Base-by-base conservation (phyloP, 306 rosid genomes). In the Ammopiptanthus mongolicus region DNA sequence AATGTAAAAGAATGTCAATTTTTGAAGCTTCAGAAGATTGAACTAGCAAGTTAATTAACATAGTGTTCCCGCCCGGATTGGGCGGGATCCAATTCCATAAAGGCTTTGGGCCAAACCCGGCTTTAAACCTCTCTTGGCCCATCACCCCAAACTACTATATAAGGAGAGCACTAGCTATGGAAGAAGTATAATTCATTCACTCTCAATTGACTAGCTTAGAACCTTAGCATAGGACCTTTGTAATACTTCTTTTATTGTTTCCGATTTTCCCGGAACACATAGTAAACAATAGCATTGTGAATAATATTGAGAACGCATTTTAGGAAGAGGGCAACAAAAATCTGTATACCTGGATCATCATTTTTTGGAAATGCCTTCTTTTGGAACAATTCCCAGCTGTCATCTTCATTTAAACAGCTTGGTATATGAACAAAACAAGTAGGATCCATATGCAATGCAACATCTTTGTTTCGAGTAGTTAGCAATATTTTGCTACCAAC, bases 401-500 rank as follows among this genome's bases (percentile, higher is more conserved):
- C 71, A 66, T 50, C 60, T 47, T 39, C 74, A 64, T 69, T 56
- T 8, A 86, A 70, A 75, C 81, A 79, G 23, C 65, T 59, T 34
- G 81, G 88, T 22, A 50, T 22, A 73, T 84, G 86, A 63, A 69
- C 73, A 57, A 81, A 78, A 33, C 88, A 74, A 11, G 17, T 56
- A 14, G 84, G 74, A 65, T 81, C 85, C 39, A 74, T 69, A 53
- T 61, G 47, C 31, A 63, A 48, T 0, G 88, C 83, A n/a, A 85
- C 86, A 0, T 81, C 84, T 34, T 2, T 57, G 15, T 76, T 87
- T 8, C 89, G 66, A 11, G 89, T 76, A 8, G 93, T 85, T 3
- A 89, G 68, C 82, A 89, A 29, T 33, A 89, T 85, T 74, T 53
- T 85, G 78, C 86, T 81, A 13, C 88, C 86, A 53, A 66, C 48